Evolutionary conservation across 1,139 yeast species (phyloP).

Genomic region (Meyerozyma sp.): DNA sequence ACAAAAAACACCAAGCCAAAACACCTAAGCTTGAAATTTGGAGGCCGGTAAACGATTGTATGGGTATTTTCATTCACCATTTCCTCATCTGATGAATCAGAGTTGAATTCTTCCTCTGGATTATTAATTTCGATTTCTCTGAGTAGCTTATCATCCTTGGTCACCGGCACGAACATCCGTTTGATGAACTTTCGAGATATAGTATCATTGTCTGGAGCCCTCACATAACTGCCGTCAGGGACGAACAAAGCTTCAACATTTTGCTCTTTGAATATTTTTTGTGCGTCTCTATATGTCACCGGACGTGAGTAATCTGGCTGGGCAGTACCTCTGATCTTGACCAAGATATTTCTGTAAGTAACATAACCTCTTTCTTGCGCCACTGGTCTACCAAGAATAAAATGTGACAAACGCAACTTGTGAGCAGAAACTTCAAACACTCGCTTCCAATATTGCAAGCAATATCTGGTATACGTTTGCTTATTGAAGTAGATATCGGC

Average conservation of each 20-base stretch:
- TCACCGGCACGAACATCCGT: slow-evolving; percentile 73
- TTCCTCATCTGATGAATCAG: slow-evolving; percentile 46
- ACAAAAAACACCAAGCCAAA: slow-evolving; percentile 50
- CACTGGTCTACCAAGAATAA: slow-evolving; percentile 64
- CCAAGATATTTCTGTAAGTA: slow-evolving; percentile 48
- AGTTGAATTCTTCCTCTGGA: slow-evolving; percentile 19
- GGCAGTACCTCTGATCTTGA: slow-evolving; percentile 31
- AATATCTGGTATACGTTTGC: slow-evolving; percentile 23
- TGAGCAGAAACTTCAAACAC: slow-evolving; percentile 56
- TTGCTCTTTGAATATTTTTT: slow-evolving; percentile 35
- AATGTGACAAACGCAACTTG: slow-evolving; percentile 68
- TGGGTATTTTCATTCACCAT: slow-evolving; percentile 50
- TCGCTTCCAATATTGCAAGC: slow-evolving; percentile 54
- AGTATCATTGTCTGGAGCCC: slow-evolving; percentile 84
- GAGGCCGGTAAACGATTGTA: slow-evolving; percentile 82
- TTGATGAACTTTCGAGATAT: slow-evolving; percentile 61
- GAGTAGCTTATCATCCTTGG: slow-evolving; percentile 67
- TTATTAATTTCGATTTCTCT: slow-evolving; percentile 2
- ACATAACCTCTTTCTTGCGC: slow-evolving; percentile 72
- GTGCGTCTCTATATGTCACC: slow-evolving; percentile 45
- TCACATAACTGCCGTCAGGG: slow-evolving; percentile 73
- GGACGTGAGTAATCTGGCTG: slow-evolving; percentile 61
- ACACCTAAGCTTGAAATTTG: slow-evolving; percentile 60
- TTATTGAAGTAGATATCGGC: neutral
- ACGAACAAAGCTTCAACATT: slow-evolving; percentile 48